These are phyloP conservation scores for Pulveroboletus frians DNA, from an alignment of 768 basidiomycete species.

Conservation along the genomic window DNA sequence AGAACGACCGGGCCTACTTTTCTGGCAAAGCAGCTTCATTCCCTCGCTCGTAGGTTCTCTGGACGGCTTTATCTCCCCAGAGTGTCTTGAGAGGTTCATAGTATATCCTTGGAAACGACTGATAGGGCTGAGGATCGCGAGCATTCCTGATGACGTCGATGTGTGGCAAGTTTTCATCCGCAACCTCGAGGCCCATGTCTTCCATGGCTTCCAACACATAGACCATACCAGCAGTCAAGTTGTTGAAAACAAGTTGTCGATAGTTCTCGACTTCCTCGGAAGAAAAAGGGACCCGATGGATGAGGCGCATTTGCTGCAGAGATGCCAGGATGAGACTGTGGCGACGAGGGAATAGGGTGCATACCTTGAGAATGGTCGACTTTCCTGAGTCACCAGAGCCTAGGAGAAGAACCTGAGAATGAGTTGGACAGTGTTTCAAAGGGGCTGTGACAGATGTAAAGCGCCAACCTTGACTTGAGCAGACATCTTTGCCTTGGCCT, in stretches of 20 bases:
- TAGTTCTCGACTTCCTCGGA: conserved; percentile 80
- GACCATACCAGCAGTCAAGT: conserved; percentile 81
- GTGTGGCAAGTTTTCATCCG: conserved; percentile 52
- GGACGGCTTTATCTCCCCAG: conserved; percentile 75
- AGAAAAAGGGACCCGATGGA: conserved; percentile 83
- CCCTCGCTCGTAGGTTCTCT: conserved; percentile 71
- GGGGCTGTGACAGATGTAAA: not conserved
- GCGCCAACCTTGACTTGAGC: conserved; percentile 66
- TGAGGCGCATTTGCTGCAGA: conserved; percentile 89
- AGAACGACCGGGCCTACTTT: conserved; percentile 49
- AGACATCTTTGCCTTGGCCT: conserved; percentile 73
- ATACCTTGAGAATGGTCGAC: conserved; percentile 83
- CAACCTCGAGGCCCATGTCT: conserved; percentile 75
- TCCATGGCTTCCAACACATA: conserved; percentile 85
- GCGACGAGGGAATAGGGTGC: not conserved
- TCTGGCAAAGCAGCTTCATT: conserved; percentile 92
- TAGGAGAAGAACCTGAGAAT: conserved; percentile 68
- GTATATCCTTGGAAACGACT: conserved; percentile 70
- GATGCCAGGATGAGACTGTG: conserved; percentile 1
- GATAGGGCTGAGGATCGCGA: conserved; percentile 69
- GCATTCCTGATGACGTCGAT: conserved; percentile 63
- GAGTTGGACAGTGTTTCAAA: not conserved
- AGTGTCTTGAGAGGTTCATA: conserved; percentile 61
- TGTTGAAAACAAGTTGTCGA: conserved; percentile 89
- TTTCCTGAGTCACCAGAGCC: conserved; percentile 95